A percentile compares a stretch with the other conserved stretches of the same genome.
phyloP scores from a whole-genome alignment of 2,329 filamentous ascomycete genomes.

The Graphilbum sp. region DNA sequence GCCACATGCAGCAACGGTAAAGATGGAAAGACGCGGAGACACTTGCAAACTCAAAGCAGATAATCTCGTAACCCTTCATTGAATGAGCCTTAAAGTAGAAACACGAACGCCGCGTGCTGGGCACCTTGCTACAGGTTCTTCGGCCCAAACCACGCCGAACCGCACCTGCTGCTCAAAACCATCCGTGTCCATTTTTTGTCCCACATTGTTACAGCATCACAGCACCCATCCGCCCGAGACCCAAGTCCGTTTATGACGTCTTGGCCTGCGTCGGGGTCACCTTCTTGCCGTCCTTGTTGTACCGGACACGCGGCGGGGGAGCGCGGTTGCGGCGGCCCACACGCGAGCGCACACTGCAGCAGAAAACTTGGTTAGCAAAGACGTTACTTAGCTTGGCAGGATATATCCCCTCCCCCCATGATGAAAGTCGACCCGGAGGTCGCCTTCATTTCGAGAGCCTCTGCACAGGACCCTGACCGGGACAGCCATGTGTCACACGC shows the following conservation, averaged over 20 bases:
- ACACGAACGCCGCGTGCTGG: not conserved
- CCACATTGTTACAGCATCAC: not conserved
- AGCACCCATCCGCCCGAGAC: not conserved
- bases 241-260: constrained; percentile 17
- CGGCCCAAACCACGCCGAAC: not conserved
- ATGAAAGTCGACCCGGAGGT: not conserved
- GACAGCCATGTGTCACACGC: too few species aligned
- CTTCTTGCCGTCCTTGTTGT: constrained; percentile 99
- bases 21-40: too few species aligned
- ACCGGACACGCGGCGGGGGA: constrained; percentile 89
- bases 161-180: not conserved
- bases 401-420: too few species aligned
- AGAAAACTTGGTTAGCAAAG: constrained; percentile 21
- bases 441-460: constrained; percentile 1
- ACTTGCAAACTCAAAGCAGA: too few species aligned
- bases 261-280: constrained; percentile 75
- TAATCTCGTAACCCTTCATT: not conserved
- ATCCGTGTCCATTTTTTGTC: not conserved
- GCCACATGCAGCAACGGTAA: too few species aligned
- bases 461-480: too few species aligned
- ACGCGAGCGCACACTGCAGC: constrained; percentile 76
- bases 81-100: not conserved
- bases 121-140: not conserved
- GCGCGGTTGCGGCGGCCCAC: constrained; percentile 98
- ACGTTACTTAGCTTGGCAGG: not conserved